A percentile compares a stretch with the other conserved stretches of the same genome.
Conservation (phyloP, 2,329 filamentous ascomycete genomes). For the Fusarium nodosum region DNA sequence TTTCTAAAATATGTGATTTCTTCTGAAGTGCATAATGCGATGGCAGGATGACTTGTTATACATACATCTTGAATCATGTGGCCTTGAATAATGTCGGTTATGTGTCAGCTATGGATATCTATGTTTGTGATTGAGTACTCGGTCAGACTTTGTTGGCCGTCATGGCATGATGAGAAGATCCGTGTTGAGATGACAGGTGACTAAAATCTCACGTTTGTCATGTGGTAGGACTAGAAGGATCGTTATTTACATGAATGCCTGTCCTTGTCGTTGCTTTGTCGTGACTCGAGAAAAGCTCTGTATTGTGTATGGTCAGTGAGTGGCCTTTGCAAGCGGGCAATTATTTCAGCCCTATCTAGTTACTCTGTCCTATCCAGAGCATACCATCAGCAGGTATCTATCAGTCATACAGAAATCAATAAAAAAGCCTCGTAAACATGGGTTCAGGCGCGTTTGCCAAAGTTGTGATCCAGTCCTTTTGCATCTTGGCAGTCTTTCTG, state of each 20-base stretch:
- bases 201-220: constrained; percentile 26
- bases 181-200: constrained; percentile 12
- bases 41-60: constrained; percentile 4
- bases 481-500: constrained; percentile 19
- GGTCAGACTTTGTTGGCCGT: background rate
- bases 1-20: background rate
- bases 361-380: background rate
- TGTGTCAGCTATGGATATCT: constrained; percentile 10
- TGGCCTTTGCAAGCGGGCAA: constrained; percentile 50
- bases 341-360: constrained; percentile 23
- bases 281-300: background rate
- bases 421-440: constrained; percentile 5
- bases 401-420: background rate
- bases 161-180: constrained; percentile 7
- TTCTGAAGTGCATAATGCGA: constrained; percentile 7
- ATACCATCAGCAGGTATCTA: background rate
- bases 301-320: background rate
- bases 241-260: background rate
- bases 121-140: constrained; percentile 18
- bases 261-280: constrained; percentile 3
- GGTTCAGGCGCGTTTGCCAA: background rate
- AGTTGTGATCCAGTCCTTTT: constrained; percentile 25
- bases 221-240: constrained; percentile 9
- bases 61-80: background rate
- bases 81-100: background rate